Evolutionary conservation across 371 early-diverging fungal species (phyloP), one percentile per base, ranked within the genome.

Genomic region (Mucor indicus): DNA sequence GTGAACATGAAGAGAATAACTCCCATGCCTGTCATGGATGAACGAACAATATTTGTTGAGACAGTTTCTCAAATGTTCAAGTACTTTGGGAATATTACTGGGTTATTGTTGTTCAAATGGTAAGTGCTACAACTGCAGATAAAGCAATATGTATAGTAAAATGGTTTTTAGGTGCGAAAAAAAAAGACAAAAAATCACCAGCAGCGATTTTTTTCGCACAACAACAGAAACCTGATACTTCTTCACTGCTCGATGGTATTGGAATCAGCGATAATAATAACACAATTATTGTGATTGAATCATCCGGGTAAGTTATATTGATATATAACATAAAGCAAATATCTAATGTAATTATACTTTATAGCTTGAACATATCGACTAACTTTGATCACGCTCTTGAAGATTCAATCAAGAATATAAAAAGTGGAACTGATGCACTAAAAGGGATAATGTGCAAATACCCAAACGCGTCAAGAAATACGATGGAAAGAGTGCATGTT

Each of bases 151-250:
- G 17, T 44, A n/a, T 29, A 44, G 25, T 42, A n/a, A 27, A 27
- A 42, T 42, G 6, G 30, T 27, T 27, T 35, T 41, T 45, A 45
- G 50, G 41, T 56, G 56, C 22, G 50, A 55, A 49, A 49, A 43
- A 49, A 55, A 55, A 25, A n/a, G 29, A 49, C n/a, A 54, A 43
- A 43, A 24, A 54, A 20, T 41, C 48, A 43, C 48, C 55, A 11
- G 12, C 39, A 43, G 29, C 21, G 15, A 48, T 55, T 44, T 55
- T 55, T 48, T 55, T 48, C 33, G 44, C 38, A 4, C 15, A 16
- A 10, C 44, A 44, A 55, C 33, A 48, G 25, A 48, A 55, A 44
- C 29, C 31, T 30, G 17, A 15, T 19, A n/a, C 38, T 0, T 21
- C 44, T 8, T 40, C 46, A 23, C 45, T 56, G 5, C 23, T 50